Base-by-base conservation (phyloP, 2,329 filamentous ascomycete genomes). In the Penicillium sp. region DNA sequence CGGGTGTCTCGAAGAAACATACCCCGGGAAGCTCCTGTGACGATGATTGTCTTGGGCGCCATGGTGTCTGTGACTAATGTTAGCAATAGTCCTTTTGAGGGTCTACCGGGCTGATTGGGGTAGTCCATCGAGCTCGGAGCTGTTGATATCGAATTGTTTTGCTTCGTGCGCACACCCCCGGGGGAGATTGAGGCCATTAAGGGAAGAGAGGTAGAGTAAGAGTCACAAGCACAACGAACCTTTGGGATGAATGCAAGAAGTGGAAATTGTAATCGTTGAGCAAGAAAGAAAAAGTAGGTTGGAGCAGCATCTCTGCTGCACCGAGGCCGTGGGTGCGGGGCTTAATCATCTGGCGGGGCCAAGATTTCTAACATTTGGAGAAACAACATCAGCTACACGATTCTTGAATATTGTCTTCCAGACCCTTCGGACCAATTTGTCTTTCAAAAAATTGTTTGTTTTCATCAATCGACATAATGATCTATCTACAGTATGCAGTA, bases 21-120 rank as follows among this genome's bases (percentile, higher is more conserved):
- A 82, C 85, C 86, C 75, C 84, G 77, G 1, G 85, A 87, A 56
- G 86, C 86, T 55, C 86, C 86, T 1, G 86, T 88, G 26, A 93
- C 79, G 58, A 92, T 86, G 68, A 92, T 84, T 22, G 85, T 86
- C 70, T 90, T 90, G 8, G 82, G 73, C n/a, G 77, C 52, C 76
- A 83, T 81, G 31, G 49, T 65, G 44, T 19, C 46, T 58, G n/a
- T 46, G 41, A 10, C n/a, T 13, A 6, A 16, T 8, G 48, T 64
- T 24, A 65, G 63, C 19, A 13, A 22, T 27, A 27, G 16, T 22
- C 16, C 3, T 13, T 39, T 27, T 5, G 43, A 11, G 5, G 26
- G 26, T 27, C 19, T 22, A 9, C n/a, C 19, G 19, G 9, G 19
- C 19, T 22, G 19, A 13, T 41, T 39, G 35, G 35, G 14, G 31